A percentile compares a stretch with the other conserved stretches of the same genome.
Evolutionary conservation across 108 stramenopile species (phyloP).

Genomic region (Cyclotella sp.): DNA sequence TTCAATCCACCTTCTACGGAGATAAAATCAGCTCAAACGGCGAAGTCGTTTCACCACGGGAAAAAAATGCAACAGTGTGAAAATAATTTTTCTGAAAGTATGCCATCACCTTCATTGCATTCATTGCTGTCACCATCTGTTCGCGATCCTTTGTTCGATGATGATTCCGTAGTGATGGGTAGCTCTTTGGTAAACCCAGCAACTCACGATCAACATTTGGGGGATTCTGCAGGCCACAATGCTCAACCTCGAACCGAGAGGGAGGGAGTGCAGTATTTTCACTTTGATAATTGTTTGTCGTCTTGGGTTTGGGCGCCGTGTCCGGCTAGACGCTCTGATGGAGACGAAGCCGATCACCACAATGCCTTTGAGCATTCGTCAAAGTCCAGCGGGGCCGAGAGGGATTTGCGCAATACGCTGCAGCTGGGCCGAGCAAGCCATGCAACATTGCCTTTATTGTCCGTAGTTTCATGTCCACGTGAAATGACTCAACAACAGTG

Average conservation of each 20-base stretch:
- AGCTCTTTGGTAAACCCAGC: background rate
- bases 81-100: constrained; percentile 4
- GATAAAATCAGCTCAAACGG: background rate
- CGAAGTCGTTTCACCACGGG: background rate
- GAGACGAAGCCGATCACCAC: background rate
- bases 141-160: constrained; percentile 37
- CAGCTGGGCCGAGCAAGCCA: constrained; percentile 22
- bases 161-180: constrained; percentile 10
- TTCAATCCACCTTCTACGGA: background rate
- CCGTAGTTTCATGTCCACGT: constrained; percentile 10
- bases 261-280: constrained; percentile 14
- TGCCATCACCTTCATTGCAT: constrained; percentile 17
- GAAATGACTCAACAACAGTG: too few species aligned
- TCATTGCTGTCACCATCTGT: constrained; percentile 19
- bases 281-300: constrained; percentile 25
- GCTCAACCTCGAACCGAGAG: background rate
- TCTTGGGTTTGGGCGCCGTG: constrained; percentile 35
- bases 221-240: too few species aligned
- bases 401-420: constrained; percentile 16
- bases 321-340: background rate
- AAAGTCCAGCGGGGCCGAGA: constrained; percentile 3
- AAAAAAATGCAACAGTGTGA: background rate
- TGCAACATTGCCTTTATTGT: constrained; percentile 23
- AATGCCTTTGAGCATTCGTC: background rate
- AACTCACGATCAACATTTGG: background rate